A percentile compares a stretch with the other conserved stretches of the same genome.
These are phyloP conservation scores for Glycyrrhiza uralensis DNA, from an alignment of 306 rosid species.

Conservation along the genomic window DNA sequence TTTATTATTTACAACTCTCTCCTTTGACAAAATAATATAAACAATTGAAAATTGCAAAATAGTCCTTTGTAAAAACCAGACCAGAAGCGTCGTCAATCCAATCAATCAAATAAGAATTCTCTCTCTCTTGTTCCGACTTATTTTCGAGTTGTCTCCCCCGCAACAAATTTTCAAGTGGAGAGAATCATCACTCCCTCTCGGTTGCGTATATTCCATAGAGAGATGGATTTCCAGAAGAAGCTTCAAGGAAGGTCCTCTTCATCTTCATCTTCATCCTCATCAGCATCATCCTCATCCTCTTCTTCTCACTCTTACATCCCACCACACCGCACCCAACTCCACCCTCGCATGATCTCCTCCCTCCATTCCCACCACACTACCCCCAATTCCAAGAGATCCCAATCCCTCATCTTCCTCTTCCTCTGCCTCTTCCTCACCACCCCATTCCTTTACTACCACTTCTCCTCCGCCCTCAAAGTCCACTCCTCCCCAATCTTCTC, in stretches of 20 bases:
- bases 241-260: neutral
- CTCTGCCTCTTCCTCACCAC: slow-evolving; percentile 29
- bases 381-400: neutral
- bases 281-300: neutral
- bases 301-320: slow-evolving; percentile 16
- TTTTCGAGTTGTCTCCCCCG: no score
- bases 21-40: no score
- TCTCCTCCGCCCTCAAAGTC: slow-evolving; percentile 44
- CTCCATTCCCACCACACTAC: neutral
- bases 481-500: slow-evolving; percentile 40
- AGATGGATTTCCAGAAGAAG: neutral
- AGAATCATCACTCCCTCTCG: no score
- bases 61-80: no score
- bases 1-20: no score
- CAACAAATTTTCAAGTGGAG: no score
- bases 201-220: no score
- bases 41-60: no score
- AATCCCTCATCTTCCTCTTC: slow-evolving; percentile 13
- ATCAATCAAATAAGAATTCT: no score
- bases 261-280: no score
- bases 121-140: no score
- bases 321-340: slow-evolving; percentile 47
- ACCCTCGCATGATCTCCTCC: slow-evolving; percentile 50
- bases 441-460: slow-evolving; percentile 51
- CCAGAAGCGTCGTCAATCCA: no score